Evolutionary conservation across 345 rosid genomes (phyloP).

Genomic region (Arabidopsis arenosa): DNA sequence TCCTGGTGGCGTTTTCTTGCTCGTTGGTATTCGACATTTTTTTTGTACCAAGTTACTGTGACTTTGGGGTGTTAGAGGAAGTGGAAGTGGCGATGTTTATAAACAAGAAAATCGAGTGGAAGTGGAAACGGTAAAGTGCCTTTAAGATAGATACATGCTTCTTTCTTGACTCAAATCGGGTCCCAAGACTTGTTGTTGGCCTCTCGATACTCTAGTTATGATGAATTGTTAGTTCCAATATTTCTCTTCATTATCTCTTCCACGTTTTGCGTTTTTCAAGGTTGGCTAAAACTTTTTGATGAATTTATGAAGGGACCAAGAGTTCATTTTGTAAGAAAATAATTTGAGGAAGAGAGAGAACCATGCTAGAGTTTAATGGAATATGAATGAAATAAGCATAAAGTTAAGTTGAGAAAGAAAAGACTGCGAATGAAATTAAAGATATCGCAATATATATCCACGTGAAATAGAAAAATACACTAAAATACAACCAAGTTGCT

Average conservation of each 20-base stretch:
- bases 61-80: too few relatives aligned
- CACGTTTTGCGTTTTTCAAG: background rate
- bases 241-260: background rate
- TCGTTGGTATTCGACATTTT: too few relatives aligned
- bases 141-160: too few relatives aligned
- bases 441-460: conserved; percentile 31
- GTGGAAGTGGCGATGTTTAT: too few relatives aligned
- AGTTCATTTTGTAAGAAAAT: background rate
- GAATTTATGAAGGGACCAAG: background rate
- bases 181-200: background rate
- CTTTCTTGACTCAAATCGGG: background rate
- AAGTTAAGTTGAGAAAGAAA: background rate
- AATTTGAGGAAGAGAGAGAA: background rate
- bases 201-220: background rate
- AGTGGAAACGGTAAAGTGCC: too few relatives aligned
- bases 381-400: background rate
- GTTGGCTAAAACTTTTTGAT: background rate
- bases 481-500: conserved; percentile 36
- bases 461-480: conserved; percentile 31
- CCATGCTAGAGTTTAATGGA: background rate
- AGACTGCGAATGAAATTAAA: background rate
- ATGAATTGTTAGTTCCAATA: background rate
- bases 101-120: too few relatives aligned
- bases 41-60: too few relatives aligned
- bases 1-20: too few relatives aligned